Evolutionary conservation across 352 stramenopile species (phyloP).

Genomic region (Plasmopara viticola): DNA sequence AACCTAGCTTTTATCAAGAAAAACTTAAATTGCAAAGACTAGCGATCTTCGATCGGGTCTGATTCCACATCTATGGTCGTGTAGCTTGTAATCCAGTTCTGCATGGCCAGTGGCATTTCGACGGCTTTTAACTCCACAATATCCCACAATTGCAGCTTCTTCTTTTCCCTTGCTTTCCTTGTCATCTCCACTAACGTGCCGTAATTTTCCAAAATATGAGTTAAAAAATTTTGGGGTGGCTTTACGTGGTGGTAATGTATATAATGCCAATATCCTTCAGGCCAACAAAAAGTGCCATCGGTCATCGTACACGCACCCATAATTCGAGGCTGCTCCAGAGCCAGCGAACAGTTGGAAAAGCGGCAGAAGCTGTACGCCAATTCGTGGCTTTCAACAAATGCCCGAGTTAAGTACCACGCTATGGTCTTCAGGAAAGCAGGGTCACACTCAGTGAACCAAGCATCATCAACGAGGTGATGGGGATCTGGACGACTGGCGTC

Average conservation of each 20-base stretch:
- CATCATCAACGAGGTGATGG: conserved; percentile 39
- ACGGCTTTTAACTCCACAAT: conserved; percentile 21
- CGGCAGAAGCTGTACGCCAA: conserved; percentile 78
- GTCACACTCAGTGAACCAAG: conserved; percentile 31
- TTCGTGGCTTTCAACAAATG: conserved; percentile 71
- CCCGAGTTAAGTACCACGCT: conserved; percentile 53
- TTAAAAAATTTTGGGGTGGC: conserved; percentile 48
- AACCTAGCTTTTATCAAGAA: too few relatives aligned
- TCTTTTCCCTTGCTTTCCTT: conserved; percentile 17
- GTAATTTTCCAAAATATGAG: conserved; percentile 43
- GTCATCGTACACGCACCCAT: conserved; percentile 77
- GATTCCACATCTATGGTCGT: conserved; percentile 35
- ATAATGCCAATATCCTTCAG: conserved; percentile 76
- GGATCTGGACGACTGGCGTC: conserved; percentile 38
- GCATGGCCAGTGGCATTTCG: conserved; percentile 51
- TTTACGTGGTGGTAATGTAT: conserved; percentile 55
- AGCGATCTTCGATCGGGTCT: neutral
- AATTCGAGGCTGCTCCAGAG: conserved; percentile 28
- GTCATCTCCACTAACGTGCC: conserved; percentile 21
- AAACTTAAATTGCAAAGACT: too few relatives aligned
- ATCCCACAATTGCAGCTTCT: conserved; percentile 55
- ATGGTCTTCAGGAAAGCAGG: conserved; percentile 22
- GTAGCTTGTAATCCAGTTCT: conserved; percentile 57
- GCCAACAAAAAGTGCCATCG: conserved; percentile 72
- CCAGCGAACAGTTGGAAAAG: conserved; percentile 40